phyloP scores from a whole-genome alignment of 805 yeast genomes.

The Clavispora asparagi region DNA sequence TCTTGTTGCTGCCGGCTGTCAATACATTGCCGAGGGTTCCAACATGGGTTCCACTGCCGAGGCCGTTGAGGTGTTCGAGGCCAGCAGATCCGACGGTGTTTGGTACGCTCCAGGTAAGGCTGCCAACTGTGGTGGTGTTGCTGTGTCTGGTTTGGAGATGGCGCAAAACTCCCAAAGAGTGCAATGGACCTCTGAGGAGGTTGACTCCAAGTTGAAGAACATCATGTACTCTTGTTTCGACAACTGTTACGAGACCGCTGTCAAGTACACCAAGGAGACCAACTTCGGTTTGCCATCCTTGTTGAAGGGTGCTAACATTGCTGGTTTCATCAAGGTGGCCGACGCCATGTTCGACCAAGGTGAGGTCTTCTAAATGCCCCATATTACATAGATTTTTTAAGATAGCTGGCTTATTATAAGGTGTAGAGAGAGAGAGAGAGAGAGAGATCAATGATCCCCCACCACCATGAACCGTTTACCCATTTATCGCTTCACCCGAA shows the following conservation, averaged over 20 bases:
- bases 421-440: not conserved
- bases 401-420: not conserved
- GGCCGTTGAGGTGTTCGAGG: slow-evolving; percentile 93
- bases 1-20: slow-evolving; percentile 85
- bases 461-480: too few relatives aligned
- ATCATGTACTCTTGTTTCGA: slow-evolving; percentile 93
- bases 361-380: slow-evolving; percentile 47
- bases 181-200: slow-evolving; percentile 88
- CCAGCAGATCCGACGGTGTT: slow-evolving; percentile 60
- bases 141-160: slow-evolving; percentile 98
- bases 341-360: slow-evolving; percentile 98
- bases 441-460: too few relatives aligned
- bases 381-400: not conserved
- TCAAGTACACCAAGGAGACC: slow-evolving; percentile 69
- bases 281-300: slow-evolving; percentile 77
- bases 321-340: slow-evolving; percentile 98
- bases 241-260: slow-evolving; percentile 86
- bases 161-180: slow-evolving; percentile 97
- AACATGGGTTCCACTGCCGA: slow-evolving; percentile 99
- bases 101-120: slow-evolving; percentile 99
- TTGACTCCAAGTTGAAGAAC: slow-evolving; percentile 81
- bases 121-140: slow-evolving; percentile 99
- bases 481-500: too few relatives aligned
- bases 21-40: slow-evolving; percentile 97
- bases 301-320: slow-evolving; percentile 98